Evolutionary conservation across 2,329 filamentous ascomycete species (phyloP).

Genomic region (Neonectria magnoliae): DNA sequence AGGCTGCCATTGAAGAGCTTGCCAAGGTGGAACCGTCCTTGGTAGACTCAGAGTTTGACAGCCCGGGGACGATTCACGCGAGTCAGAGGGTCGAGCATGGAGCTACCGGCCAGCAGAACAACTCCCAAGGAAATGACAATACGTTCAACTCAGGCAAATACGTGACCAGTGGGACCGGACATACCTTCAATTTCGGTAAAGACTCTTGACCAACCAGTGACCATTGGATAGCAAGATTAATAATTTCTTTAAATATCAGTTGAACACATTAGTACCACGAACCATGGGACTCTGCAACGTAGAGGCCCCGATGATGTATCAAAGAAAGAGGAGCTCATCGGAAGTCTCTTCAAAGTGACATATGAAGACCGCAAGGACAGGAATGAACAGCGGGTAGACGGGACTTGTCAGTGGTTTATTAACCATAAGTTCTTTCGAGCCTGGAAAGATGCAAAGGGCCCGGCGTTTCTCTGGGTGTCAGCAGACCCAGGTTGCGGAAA

Average conservation of each 20-base stretch:
- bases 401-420: constrained; percentile 33
- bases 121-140: not conserved
- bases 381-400: constrained; percentile 20
- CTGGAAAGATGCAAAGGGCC: constrained; percentile 11
- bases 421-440: constrained; percentile 12
- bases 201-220: not conserved
- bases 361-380: constrained; percentile 33
- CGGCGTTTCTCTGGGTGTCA: constrained; percentile 43
- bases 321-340: not conserved
- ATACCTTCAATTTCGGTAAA: not conserved
- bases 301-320: too few species aligned
- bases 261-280: not conserved
- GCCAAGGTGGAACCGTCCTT: not conserved
- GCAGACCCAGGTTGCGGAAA: constrained; percentile 57
- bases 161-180: not conserved
- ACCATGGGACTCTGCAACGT: too few species aligned
- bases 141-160: not conserved
- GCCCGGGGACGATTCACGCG: not conserved
- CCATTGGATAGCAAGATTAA: not conserved
- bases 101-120: not conserved
- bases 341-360: not conserved
- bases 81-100: not conserved
- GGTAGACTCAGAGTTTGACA: not conserved
- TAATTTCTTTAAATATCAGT: not conserved
- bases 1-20: not conserved